Base-by-base conservation (phyloP, 345 rosid species). In the Pseudoturritis turrita region DNA sequence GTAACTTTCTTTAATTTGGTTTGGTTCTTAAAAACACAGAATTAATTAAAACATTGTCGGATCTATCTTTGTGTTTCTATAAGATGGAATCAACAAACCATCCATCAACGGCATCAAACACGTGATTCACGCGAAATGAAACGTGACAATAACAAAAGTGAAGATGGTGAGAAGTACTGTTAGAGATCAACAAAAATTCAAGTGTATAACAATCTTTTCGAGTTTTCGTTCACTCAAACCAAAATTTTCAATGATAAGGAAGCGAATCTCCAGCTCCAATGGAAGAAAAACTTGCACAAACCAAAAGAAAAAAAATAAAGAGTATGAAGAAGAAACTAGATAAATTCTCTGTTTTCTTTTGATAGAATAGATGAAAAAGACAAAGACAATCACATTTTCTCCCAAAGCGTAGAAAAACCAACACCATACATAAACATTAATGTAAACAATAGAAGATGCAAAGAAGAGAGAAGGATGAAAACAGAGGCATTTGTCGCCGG, bases 241-340 rank as follows among this genome's bases (percentile, higher is more conserved):
- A 57, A 36, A 10, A 3, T 14, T 23, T 7, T 7, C 39, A 23
- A 29, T 47, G 72, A 28, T 39, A 57, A 57, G 59, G 53, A 60
- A 51, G 68, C 69, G 78, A 75, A 75, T 75, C 69, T 75, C 78
- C 78, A 68, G 69, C 73, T 51, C 55, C 23, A 51, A 60, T 60
- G 73, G 73, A 75, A 75, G 68, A 75, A 67, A 75, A 75, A 67
- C 41, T 75, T 75, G 62, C 62, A 67, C 78, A 75, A 59, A 59
- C n/a, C n/a, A 51, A n/a, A n/a, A n/a, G n/a, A n/a, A n/a, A n/a
- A 28, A 29, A 23, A 33, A 33, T 6, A 17, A 19, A 43, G 12
- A 39, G 23, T 58, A 58, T 68, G 74, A 50, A 49, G 57, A 77
- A 70, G 62, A 77, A 71, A 71, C 67, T 35, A 39, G 71, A 64